Evolutionary conservation across 257 asterid species (phyloP).

Genomic region (Oldenlandia corymbosa): DNA sequence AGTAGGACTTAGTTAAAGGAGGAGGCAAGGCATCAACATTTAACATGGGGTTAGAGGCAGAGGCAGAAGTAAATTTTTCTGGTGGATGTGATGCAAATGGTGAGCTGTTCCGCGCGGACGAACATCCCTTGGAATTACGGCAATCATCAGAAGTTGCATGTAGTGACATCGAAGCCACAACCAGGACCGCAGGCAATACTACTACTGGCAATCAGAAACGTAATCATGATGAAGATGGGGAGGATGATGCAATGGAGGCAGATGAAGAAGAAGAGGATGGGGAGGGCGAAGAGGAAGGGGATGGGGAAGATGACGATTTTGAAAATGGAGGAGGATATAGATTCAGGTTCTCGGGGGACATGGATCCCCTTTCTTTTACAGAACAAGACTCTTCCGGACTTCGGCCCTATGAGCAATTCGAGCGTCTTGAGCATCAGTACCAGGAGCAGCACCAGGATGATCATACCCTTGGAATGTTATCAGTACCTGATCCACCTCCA

Average conservation of each 20-base stretch:
- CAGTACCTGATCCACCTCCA: background rate
- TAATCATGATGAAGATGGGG: background rate
- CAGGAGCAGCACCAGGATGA: conserved; percentile 56
- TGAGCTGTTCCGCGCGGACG: conserved; percentile 27
- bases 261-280: background rate
- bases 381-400: conserved; percentile 59
- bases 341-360: conserved; percentile 55
- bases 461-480: background rate
- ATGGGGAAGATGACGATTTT: conserved; percentile 42
- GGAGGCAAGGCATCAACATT: too few species aligned
- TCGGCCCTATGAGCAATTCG: conserved; percentile 68
- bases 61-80: background rate
- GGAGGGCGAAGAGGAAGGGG: conserved; percentile 23
- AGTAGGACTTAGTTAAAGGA: too few species aligned
- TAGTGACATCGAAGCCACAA: background rate
- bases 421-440: conserved; percentile 51
- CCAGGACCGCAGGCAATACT: background rate
- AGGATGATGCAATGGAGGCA: background rate
- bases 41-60: background rate
- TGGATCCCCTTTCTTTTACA: conserved; percentile 67
- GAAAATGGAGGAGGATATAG: conserved; percentile 48
- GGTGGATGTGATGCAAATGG: background rate
- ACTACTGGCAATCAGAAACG: background rate
- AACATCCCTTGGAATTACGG: conserved; percentile 39
- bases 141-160: conserved; percentile 26